These are phyloP conservation scores for Astragalus glycyphyllos DNA, from an alignment of 306 rosid species.

Conservation along the genomic window DNA sequence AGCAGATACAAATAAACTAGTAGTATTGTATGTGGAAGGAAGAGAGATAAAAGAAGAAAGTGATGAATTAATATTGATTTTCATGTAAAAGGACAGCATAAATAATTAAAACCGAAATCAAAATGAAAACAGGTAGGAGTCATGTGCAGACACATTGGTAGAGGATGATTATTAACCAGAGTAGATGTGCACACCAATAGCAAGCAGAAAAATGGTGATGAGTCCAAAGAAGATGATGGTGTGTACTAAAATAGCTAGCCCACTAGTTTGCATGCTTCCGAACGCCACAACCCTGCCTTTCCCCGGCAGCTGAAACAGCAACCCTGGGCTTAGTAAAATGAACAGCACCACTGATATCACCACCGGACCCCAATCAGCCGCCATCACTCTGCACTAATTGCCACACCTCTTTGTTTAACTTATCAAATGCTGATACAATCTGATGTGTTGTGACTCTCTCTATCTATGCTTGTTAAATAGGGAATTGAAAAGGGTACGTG, in stretches of 20 bases:
- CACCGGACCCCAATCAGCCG: conserved; percentile 81
- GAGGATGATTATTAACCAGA: conserved; percentile 48
- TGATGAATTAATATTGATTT: not conserved
- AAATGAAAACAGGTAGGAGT: not conserved
- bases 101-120: conserved; percentile 5
- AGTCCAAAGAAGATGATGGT: conserved; percentile 73
- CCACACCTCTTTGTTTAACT: not conserved
- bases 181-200: conserved; percentile 69
- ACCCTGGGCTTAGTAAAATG: conserved; percentile 71
- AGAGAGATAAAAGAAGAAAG: conserved; percentile 14
- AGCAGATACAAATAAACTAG: not conserved
- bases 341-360: conserved; percentile 81
- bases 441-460: not conserved
- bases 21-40: not conserved
- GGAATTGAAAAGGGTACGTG: not conserved
- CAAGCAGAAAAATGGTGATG: conserved; percentile 55
- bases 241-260: conserved; percentile 62
- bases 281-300: conserved; percentile 60
- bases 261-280: conserved; percentile 74
- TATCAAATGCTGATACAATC: not conserved
- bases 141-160: no score
- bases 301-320: conserved; percentile 71
- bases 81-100: conserved; percentile 4
- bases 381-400: conserved; percentile 38
- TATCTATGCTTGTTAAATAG: conserved; percentile 32